Percentiles rank a stretch among this genome's conserved stretches.
Conservation (phyloP, 2,329 filamentous ascomycete genomes). For the Coniochaeta sp. region DNA sequence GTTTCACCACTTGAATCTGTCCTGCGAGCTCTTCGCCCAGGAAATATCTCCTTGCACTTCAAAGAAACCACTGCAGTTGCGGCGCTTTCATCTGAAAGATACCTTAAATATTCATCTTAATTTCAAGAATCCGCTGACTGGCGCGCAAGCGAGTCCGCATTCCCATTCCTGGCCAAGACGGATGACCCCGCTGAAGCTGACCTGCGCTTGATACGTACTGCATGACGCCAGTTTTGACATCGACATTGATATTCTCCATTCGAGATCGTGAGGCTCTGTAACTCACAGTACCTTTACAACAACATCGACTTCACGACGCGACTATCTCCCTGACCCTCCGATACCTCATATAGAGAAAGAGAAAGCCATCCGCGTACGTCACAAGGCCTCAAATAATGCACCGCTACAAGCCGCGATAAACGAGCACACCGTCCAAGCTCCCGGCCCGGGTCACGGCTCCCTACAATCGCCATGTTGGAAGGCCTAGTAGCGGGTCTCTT, state of each 20-base stretch:
- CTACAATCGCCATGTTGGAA: constrained; percentile 75
- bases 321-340: background rate
- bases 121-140: background rate
- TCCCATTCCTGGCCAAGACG: background rate
- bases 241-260: too few species aligned
- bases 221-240: background rate
- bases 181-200: background rate
- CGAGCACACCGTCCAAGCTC: constrained; percentile 20
- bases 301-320: background rate
- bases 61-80: background rate
- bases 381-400: constrained; percentile 20
- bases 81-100: background rate
- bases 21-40: background rate
- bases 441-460: constrained; percentile 66
- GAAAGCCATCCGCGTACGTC: background rate
- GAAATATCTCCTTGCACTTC: background rate
- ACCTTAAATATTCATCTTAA: background rate
- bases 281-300: too few species aligned
- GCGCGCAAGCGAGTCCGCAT: background rate
- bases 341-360: background rate
- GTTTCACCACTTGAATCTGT: background rate
- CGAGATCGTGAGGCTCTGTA: background rate
- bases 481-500: constrained; percentile 93
- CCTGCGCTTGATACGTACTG: too few species aligned
- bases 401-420: constrained; percentile 17